Conservation (phyloP, 1,139 yeast species). For the Candida tetrigidarum region DNA sequence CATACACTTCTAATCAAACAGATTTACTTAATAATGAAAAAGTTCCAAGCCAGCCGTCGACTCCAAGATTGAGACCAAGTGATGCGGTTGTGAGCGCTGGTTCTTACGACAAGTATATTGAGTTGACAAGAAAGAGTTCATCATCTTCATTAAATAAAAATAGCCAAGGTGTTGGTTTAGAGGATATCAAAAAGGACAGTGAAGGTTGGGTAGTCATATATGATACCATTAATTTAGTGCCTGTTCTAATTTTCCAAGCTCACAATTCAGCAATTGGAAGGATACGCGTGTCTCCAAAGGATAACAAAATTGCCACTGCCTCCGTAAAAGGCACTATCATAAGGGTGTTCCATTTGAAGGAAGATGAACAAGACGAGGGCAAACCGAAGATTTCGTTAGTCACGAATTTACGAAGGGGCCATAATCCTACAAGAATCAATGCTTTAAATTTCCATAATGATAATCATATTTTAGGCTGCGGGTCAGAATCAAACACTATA, state of each 20-base stretch:
- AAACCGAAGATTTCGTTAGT: conserved; percentile 31
- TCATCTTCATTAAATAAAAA: conserved; percentile 13
- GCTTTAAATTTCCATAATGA: conserved; percentile 58
- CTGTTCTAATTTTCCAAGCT: conserved; percentile 61
- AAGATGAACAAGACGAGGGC: conserved; percentile 12
- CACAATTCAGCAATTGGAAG: conserved; percentile 57
- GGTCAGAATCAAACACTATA: conserved; percentile 69
- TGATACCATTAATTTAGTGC: conserved; percentile 60
- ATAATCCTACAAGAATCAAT: conserved; percentile 60
- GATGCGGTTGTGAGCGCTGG: conserved; percentile 20
- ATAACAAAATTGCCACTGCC: conserved; percentile 64
- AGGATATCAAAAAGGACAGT: conserved; percentile 29
- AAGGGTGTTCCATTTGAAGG: conserved; percentile 43
- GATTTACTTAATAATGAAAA: conserved; percentile 30
- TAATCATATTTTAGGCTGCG: conserved; percentile 60
- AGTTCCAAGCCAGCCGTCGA: conserved; percentile 9
- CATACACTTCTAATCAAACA: conserved; percentile 29
- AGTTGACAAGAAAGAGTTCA: conserved; percentile 13
- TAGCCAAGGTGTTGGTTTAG: conserved; percentile 22
- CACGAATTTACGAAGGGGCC: conserved; percentile 70
- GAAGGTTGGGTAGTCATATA: conserved; percentile 56
- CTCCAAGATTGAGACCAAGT: conserved; percentile 23
- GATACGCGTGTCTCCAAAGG: conserved; percentile 54
- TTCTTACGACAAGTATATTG: conserved; percentile 14
- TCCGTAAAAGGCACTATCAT: conserved; percentile 75